Evolutionary conservation across 164 flowering plant genomes (phyloP).

Genomic region (Warburgia ugandensis): DNA sequence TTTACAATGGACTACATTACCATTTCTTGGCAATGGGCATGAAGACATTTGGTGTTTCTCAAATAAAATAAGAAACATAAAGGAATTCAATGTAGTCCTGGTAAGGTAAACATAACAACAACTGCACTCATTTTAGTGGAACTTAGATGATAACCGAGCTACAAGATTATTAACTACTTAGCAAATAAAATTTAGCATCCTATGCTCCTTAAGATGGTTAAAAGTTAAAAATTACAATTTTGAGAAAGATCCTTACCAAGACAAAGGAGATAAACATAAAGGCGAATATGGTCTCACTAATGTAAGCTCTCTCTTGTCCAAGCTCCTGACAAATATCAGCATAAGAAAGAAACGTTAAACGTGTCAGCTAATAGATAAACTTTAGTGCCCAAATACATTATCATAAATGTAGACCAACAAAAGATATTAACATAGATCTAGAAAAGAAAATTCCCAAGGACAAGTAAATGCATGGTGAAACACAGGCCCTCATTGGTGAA

Average conservation of each 20-base stretch:
- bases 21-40: no score
- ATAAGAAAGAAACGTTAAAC: neutral
- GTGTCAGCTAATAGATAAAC: neutral
- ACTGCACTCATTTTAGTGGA: no score
- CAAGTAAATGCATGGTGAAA: neutral
- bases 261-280: slow-evolving; percentile 68
- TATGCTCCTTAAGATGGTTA: no score
- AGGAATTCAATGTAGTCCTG: no score
- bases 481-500: neutral
- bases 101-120: no score
- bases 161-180: no score
- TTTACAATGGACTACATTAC: no score
- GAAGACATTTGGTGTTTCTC: no score
- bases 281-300: slow-evolving; percentile 85
- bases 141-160: no score
- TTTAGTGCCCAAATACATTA: neutral
- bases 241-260: slow-evolving; percentile 48
- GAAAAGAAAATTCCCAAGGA: no score
- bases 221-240: neutral
- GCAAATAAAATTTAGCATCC: no score
- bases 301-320: slow-evolving; percentile 79
- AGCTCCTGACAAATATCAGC: slow-evolving; percentile 51
- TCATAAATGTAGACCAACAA: neutral
- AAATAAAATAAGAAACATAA: no score
- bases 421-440: neutral